Conservation (phyloP, 1,284 basidiomycete genomes). For the Puccinia hordei region DNA sequence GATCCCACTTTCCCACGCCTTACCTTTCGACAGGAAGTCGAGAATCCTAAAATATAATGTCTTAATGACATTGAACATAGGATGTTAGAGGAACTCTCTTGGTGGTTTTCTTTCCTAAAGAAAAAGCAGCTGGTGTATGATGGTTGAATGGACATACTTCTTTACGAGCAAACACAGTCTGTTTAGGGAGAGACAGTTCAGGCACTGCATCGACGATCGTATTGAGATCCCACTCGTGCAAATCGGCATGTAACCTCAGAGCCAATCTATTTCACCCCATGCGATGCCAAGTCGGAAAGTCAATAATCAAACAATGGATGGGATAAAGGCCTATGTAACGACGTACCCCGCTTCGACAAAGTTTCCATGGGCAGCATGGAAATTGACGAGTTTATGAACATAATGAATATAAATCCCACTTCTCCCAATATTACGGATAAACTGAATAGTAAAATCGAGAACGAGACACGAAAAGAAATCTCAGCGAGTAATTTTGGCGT, state of each 20-base stretch:
- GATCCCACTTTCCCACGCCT: conserved; percentile 91
- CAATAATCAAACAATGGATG: neutral
- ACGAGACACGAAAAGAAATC: too few relatives aligned
- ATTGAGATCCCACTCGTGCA: conserved; percentile 78
- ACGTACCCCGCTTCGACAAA: conserved; percentile 49
- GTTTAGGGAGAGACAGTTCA: conserved; percentile 77
- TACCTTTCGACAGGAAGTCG: conserved; percentile 70
- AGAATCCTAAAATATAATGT: conserved; percentile 70
- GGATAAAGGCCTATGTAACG: conserved; percentile 3
- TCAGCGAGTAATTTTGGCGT: too few relatives aligned
- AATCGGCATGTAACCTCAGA: conserved; percentile 75
- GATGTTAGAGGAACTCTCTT: neutral
- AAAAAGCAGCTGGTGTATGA: neutral
- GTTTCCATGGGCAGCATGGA: conserved; percentile 60
- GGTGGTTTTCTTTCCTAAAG: too few relatives aligned
- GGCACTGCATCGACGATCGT: conserved; percentile 65
- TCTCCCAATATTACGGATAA: conserved; percentile 48
- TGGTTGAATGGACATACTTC: conserved; percentile 63
- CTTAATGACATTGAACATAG: conserved; percentile 43
- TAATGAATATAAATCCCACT: conserved; percentile 65
- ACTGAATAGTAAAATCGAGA: too few relatives aligned
- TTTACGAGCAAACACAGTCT: conserved; percentile 90
- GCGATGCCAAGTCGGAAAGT: neutral
- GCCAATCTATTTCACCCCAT: conserved; percentile 26
- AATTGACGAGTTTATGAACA: conserved; percentile 87